These are phyloP conservation scores for Ophiostoma himal-ulmi DNA, from an alignment of 2,329 filamentous ascomycete genomes.

Conservation along the genomic window DNA sequence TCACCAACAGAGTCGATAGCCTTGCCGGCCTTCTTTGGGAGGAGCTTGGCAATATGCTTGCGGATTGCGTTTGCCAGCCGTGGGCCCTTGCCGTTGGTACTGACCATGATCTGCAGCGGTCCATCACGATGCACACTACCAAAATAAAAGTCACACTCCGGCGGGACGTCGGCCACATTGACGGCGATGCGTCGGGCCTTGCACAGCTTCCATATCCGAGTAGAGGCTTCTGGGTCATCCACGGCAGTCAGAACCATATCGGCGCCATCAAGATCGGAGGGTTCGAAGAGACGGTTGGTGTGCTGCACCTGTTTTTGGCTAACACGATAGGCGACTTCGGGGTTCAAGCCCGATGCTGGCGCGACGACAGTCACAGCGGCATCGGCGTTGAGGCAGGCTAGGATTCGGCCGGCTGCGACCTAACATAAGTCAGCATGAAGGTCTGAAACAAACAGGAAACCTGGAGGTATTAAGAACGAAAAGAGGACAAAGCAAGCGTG, in stretches of 20 bases:
- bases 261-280: constrained; percentile 72
- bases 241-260: constrained; percentile 92
- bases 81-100: constrained; percentile 94
- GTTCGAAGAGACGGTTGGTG: constrained; percentile 76
- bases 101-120: constrained; percentile 96
- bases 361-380: constrained; percentile 82
- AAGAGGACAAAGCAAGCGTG: neutral
- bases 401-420: constrained; percentile 92
- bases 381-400: constrained; percentile 92
- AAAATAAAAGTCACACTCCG: constrained; percentile 98
- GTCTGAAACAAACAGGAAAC: constrained; percentile 17
- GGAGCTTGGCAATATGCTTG: constrained; percentile 66
- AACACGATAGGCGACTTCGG: constrained; percentile 80
- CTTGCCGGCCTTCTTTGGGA: constrained; percentile 75
- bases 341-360: constrained; percentile 72
- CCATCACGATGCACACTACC: constrained; percentile 92
- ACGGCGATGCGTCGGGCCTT: constrained; percentile 77
- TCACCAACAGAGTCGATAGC: constrained; percentile 81
- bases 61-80: constrained; percentile 82
- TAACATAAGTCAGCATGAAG: constrained; percentile 34
- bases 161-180: constrained; percentile 94
- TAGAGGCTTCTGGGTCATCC: constrained; percentile 87
- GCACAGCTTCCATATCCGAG: constrained; percentile 87
- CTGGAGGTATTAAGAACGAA: neutral
- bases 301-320: constrained; percentile 69